Base-by-base conservation (phyloP, 495 filamentous ascomycete genomes). In the Diplogelasinospora grovesii region DNA sequence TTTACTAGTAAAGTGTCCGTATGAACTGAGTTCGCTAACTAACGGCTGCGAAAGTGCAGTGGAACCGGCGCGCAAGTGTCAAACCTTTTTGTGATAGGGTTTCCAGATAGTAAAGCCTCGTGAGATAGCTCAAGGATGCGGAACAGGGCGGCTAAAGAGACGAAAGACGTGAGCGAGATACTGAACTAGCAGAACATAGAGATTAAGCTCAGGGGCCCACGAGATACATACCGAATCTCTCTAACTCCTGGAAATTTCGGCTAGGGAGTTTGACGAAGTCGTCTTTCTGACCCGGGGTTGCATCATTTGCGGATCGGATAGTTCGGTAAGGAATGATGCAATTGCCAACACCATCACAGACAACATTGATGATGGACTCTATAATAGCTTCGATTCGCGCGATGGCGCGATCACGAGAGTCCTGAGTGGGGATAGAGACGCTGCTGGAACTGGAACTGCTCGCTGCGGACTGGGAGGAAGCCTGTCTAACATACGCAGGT, bases 81-180 rank as follows among this genome's bases (percentile, higher is more conserved):
- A 22, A 31, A 89, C 88, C 88, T 80, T 63, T 90, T 93, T 0
- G 85, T 88, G 29, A 86, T 74, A n/a, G 83, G 50, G 16, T 69
- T 59, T 19, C 79, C 77, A 0, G 65, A 69, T 1, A 73, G 54
- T 4, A 93, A 56, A 1, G 83, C 81, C 41, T 85, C 75, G 37
- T 85, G 78, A 29, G 86, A 75, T 8, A 86, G 61, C 37, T 82
- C 73, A 8, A 93, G 68, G 27, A 93, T 77, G 7, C 78, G 75
- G 40, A 90, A 59, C 7, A 82, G 60, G 20, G 63, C 64, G 18
- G 61, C 67, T 71, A 20, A 15, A 0, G 32, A 0, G 27, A 8
- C 1, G 1, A 19, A 16, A 22, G 5, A 22, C n/a, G 0, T 18
- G 7, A 3, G n/a, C 10, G 32, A 24, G 25, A 42, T 16, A 14